Evolutionary conservation across 2,329 filamentous ascomycete species (phyloP), one percentile per base, ranked within the genome.

Genomic region (Fusarium oxysporum): DNA sequence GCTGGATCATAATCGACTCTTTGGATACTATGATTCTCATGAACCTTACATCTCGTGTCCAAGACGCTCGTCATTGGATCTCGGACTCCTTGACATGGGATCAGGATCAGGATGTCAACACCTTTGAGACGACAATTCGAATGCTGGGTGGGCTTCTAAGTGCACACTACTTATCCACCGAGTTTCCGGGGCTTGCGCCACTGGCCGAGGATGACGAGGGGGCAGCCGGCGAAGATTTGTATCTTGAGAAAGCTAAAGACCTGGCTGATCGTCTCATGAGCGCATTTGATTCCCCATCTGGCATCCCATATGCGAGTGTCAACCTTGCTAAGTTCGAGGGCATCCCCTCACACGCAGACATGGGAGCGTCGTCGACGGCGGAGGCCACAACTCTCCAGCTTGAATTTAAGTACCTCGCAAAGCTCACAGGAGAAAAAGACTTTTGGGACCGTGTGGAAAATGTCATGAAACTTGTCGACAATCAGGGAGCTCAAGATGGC

Each of bases 1-100:
- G 96, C 35, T 99, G 97, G 96, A 98, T 98, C 78, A 98, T 99
- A 70, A 92, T 99, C 64, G 96, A 99, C 83, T 91, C 96, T 17
- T 86, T 99, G 71, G 96, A 99, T 82, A 99, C 96, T 2, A 89
- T 98, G 87, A 99, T 99, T 85, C 86, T 99, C 69, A 99, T 99
- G 96, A 98, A 98, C 81, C 87, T 97, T 73, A 98, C 96, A 19
- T 92, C 91, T 37, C 91, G 95, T 70, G 88, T 99, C 43, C 88
- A 91, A 41, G 91, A 97, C 78, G 96, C 96, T 33, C 89, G 96
- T 62, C 90, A 97, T 79, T 99, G 96, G 96, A 90, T 99, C 53
- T 88, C 93, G 4, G 92, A 90, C 8, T 91, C 91, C 12, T 83
- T 98, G 71, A 92, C 91, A 16, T 98, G 97, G 83, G 92, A 98